phyloP scores from a whole-genome alignment of 108 stramenopile species.

The Epithemia pelagica region DNA sequence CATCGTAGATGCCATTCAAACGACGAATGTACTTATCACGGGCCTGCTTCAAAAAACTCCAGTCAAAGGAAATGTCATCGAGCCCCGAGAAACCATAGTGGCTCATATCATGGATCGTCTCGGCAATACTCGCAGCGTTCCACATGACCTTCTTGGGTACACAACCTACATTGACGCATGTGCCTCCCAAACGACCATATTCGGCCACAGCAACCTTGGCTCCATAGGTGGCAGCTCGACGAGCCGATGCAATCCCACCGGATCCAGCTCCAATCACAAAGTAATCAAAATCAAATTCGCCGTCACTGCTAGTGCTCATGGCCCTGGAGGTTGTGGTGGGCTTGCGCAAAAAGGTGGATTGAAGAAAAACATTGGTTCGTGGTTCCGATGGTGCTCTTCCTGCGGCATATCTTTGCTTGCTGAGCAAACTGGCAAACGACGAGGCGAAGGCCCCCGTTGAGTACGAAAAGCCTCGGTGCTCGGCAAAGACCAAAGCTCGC shows the following conservation, averaged over 20 bases:
- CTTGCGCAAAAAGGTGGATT: slow-evolving; percentile 5
- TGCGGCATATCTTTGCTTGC: neutral
- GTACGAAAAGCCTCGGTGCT: neutral
- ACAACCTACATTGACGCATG: slow-evolving; percentile 96
- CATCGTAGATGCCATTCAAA: slow-evolving; percentile 86
- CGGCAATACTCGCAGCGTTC: slow-evolving; percentile 79
- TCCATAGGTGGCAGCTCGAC: slow-evolving; percentile 82
- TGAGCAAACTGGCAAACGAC: neutral
- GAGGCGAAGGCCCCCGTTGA: slow-evolving; percentile 2
- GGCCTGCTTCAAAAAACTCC: slow-evolving; percentile 57
- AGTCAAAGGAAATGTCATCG: slow-evolving; percentile 53
- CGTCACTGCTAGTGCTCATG: neutral
- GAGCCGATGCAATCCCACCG: slow-evolving; percentile 70
- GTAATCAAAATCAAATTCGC: slow-evolving; percentile 62
- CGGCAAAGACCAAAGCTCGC: neutral
- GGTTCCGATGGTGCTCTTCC: neutral
- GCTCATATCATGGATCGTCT: slow-evolving; percentile 64
- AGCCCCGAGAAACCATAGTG: slow-evolving; percentile 50
- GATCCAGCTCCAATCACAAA: slow-evolving; percentile 80
- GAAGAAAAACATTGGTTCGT: neutral
- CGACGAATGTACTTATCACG: slow-evolving; percentile 72
- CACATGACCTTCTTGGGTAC: slow-evolving; percentile 85
- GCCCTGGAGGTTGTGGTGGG: neutral
- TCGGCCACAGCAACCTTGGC: slow-evolving; percentile 85
- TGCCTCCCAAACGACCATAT: slow-evolving; percentile 79